Base-by-base conservation (phyloP, 2,329 filamentous ascomycete species). In the Ophiostoma quercus region DNA sequence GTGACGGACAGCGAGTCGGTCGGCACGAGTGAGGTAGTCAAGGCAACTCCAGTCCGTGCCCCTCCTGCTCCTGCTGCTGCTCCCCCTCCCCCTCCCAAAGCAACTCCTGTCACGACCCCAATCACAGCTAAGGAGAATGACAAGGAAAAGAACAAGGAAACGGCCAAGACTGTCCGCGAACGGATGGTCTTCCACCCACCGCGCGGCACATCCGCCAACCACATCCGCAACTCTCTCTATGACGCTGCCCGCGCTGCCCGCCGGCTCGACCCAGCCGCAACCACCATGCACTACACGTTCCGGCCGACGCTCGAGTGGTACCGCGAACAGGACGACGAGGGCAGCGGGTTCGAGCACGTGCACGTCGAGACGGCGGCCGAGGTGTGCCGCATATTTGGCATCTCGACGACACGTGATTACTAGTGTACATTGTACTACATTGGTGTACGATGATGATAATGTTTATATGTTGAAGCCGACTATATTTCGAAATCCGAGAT, bases 261-360 rank as follows among this genome's bases (percentile, higher is more conserved):
- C 69, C 73, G 47, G 72, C 75, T 16, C 69, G 70, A 76, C 22
- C 67, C 71, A 6, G 60, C 70, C 2, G 74, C 74, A 22, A 71
- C 66, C 5, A 69, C 63, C 1, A 79, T 83, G 74, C 11, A 66
- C 34, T 85, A 81, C 73, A 74, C 74, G 19, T 87, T 83, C 73
- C 75, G 74, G 60, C 80, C 83, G 9, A 87, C 85, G 1, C 71
- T 78, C 71, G 76, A 82, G 4, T 88, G 86, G 86, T 88, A 87
- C 72, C 73, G 74, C 3, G 77, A 81, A 51, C 82, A 85, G 72
- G 73, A 78, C 32, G 74, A 75, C 0, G 83, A 84, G 74, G 83
- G 83, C 1, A 79, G 84, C 25, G 81, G 80, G 0, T 85, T 79
- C 69, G 66, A 67, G 66, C 66, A 67, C 22, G 54, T 41, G 14